A percentile compares a stretch with the other conserved stretches of the same genome.
Conservation (phyloP, 768 basidiomycete genomes). For the Tricholoma bakamatsutake region DNA sequence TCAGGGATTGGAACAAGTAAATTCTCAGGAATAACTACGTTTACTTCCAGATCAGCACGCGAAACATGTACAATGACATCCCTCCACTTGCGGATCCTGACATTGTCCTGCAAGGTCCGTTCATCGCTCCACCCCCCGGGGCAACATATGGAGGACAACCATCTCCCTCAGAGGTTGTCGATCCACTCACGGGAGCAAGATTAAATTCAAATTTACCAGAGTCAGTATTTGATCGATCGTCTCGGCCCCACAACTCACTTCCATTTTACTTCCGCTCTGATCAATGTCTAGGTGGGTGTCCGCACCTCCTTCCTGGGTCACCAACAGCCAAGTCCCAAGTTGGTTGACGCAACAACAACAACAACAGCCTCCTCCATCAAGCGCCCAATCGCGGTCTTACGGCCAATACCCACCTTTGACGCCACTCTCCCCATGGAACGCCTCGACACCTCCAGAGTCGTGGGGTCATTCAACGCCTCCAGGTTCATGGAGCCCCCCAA, state of each 20-base stretch:
- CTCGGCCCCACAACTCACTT: not conserved
- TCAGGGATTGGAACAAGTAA: not conserved
- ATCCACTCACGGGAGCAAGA: slow-evolving; percentile 11
- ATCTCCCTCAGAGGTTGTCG: not conserved
- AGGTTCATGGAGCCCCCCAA: slow-evolving; percentile 14
- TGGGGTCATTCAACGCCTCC: slow-evolving; percentile 16
- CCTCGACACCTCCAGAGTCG: slow-evolving; percentile 14
- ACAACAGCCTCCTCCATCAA: slow-evolving; percentile 1
- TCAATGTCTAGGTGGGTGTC: not conserved
- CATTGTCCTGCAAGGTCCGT: slow-evolving; percentile 7
- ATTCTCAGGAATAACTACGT: not conserved
- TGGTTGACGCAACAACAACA: not conserved
- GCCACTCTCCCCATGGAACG: slow-evolving; percentile 14
- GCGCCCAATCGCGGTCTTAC: slow-evolving; percentile 13
- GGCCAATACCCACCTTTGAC: slow-evolving; percentile 13
- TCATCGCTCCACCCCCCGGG: slow-evolving; percentile 30
- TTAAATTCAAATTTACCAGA: not conserved
- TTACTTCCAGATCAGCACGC: not conserved
- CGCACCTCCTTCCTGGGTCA: not conserved
- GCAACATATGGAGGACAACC: slow-evolving; percentile 27
- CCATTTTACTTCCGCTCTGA: not conserved
- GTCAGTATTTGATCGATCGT: slow-evolving; percentile 9
- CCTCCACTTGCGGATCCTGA: slow-evolving; percentile 17
- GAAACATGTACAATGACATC: slow-evolving; percentile 17
- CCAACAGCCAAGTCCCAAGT: not conserved